Evolutionary conservation across 1,139 yeast genomes (phyloP).

Genomic region (Pichia sp.): DNA sequence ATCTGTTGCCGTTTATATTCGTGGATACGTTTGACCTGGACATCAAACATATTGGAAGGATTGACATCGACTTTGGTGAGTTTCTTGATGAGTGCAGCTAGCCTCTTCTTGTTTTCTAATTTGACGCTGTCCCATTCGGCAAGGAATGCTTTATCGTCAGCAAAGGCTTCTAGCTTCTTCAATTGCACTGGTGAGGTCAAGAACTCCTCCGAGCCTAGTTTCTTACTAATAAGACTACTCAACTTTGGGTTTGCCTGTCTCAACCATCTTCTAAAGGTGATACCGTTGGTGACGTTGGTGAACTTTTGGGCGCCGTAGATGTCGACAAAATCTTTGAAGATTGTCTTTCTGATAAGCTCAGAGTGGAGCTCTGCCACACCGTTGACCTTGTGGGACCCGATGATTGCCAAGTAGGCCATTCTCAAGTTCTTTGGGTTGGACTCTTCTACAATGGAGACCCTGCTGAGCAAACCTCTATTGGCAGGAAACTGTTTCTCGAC

Average conservation of each 20-base stretch:
- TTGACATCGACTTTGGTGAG: constrained; percentile 68
- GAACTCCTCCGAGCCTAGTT: constrained; percentile 65
- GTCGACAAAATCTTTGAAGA: constrained; percentile 83
- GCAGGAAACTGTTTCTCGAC: constrained; percentile 76
- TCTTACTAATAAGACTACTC: constrained; percentile 65
- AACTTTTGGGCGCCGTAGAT: constrained; percentile 79
- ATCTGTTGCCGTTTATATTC: constrained; percentile 94
- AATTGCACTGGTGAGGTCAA: constrained; percentile 66
- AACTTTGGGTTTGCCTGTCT: constrained; percentile 87
- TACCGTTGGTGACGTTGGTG: constrained; percentile 90
- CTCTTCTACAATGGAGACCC: constrained; percentile 86
- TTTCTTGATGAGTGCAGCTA: constrained; percentile 65
- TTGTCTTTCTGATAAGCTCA: constrained; percentile 82
- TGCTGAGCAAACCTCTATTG: constrained; percentile 57
- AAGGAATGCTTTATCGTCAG: constrained; percentile 67
- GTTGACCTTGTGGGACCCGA: constrained; percentile 90
- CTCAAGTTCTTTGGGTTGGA: constrained; percentile 73
- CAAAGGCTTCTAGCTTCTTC: constrained; percentile 62
- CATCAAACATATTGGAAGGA: constrained; percentile 75
- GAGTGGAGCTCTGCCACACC: constrained; percentile 97
- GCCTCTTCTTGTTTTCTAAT: constrained; percentile 59
- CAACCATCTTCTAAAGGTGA: constrained; percentile 96
- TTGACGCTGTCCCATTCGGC: constrained; percentile 70
- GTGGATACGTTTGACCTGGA: constrained; percentile 92
- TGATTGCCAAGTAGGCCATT: constrained; percentile 88